Conservation (phyloP, 768 basidiomycete genomes). For the Suillus spraguei region DNA sequence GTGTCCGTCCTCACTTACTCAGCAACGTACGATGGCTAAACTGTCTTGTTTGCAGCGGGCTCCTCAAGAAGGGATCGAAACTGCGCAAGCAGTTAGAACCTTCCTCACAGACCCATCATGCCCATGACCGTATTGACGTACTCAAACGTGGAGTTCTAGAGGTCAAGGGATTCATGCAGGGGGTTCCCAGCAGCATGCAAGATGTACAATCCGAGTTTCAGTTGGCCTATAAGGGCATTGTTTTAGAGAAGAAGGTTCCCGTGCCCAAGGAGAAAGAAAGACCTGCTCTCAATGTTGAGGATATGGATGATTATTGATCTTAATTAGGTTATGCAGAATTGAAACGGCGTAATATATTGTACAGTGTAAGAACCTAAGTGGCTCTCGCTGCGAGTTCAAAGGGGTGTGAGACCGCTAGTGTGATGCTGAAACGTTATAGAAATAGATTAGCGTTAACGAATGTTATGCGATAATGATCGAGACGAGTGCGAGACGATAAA, state of each 20-base stretch:
- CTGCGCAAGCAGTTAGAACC: constrained; percentile 38
- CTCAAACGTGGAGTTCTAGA: constrained; percentile 32
- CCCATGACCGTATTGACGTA: constrained; percentile 18
- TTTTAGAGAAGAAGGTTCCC: constrained; percentile 15
- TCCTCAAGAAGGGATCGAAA: constrained; percentile 27
- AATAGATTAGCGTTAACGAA: too few species aligned
- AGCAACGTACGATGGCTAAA: not conserved
- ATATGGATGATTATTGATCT: constrained; percentile 16
- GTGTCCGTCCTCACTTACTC: constrained; percentile 30
- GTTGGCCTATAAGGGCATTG: constrained; percentile 38
- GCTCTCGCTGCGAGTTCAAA: too few species aligned
- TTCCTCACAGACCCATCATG: constrained; percentile 29
- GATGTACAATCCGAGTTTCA: constrained; percentile 30
- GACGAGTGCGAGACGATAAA: too few species aligned
- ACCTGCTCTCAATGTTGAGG: constrained; percentile 29
- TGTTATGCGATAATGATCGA: too few species aligned
- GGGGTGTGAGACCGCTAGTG: too few species aligned
- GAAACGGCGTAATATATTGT: not conserved
- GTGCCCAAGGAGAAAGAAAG: constrained; percentile 17
- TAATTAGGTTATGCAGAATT: not conserved
- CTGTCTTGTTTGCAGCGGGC: constrained; percentile 20
- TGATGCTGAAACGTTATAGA: too few species aligned
- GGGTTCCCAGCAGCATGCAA: constrained; percentile 22
- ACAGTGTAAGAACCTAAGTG: too few species aligned
- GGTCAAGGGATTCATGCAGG: constrained; percentile 30